Evolutionary conservation across 805 yeast species (phyloP).

Genomic region (Geotrichum ghanense): DNA sequence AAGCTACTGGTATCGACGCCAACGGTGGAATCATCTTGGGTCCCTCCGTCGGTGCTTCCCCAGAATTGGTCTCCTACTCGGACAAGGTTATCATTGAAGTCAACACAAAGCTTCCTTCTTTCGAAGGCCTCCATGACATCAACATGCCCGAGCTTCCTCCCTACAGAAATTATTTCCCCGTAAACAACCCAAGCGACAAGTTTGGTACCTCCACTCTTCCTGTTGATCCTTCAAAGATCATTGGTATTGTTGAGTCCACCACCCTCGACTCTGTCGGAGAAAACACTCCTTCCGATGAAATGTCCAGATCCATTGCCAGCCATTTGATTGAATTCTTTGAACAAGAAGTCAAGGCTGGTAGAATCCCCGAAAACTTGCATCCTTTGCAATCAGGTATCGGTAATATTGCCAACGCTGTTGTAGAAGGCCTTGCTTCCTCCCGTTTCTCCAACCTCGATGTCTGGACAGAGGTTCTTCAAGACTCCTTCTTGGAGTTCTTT

Average conservation of each 20-base stretch:
- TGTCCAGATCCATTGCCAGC: slow-evolving; percentile 68
- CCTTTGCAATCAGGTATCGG: slow-evolving; percentile 98
- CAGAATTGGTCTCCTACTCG: slow-evolving; percentile 77
- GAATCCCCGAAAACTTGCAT: slow-evolving; percentile 85
- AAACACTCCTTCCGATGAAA: slow-evolving; percentile 78
- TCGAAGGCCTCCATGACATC: slow-evolving; percentile 94
- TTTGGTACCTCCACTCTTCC: slow-evolving; percentile 68
- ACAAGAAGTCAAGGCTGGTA: slow-evolving; percentile 78
- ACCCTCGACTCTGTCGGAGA: slow-evolving; percentile 71
- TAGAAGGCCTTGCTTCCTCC: slow-evolving; percentile 86
- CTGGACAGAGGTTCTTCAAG: slow-evolving; percentile 98
- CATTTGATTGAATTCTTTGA: slow-evolving; percentile 81
- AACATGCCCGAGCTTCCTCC: slow-evolving; percentile 91
- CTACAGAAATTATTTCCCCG: slow-evolving; percentile 78
- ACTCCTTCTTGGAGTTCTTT: slow-evolving; percentile 90
- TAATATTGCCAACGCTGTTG: slow-evolving; percentile 96
- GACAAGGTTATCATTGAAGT: slow-evolving; percentile 89
- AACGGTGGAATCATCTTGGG: slow-evolving; percentile 93
- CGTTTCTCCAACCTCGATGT: slow-evolving; percentile 79
- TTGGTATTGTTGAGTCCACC: slow-evolving; percentile 85
- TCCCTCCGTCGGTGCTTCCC: slow-evolving; percentile 98
- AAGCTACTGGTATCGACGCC: slow-evolving; percentile 94
- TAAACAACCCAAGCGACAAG: slow-evolving; percentile 61
- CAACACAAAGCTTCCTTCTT: slow-evolving; percentile 86
- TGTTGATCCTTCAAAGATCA: slow-evolving; percentile 79